A percentile compares a stretch with the other conserved stretches of the same genome.
Conservation (phyloP, 1,139 yeast genomes). For the Pichia sp. region DNA sequence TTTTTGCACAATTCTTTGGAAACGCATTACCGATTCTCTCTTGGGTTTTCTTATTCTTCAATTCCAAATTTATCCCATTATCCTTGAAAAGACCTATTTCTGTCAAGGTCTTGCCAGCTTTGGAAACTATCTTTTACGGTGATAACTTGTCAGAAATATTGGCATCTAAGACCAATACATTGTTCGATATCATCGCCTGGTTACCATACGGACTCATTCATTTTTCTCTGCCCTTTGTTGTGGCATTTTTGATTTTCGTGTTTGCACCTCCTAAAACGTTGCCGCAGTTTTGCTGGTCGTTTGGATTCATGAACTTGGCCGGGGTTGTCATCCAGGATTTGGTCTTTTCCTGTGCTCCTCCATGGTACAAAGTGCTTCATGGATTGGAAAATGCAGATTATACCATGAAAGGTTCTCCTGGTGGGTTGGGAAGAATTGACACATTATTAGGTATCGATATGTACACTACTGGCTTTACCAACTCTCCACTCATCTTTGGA, state of each 20-base stretch:
- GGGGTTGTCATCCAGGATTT: slow-evolving; percentile 76
- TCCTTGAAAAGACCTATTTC: slow-evolving; percentile 81
- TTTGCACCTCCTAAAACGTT: slow-evolving; percentile 92
- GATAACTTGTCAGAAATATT: slow-evolving; percentile 84
- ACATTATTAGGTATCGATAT: slow-evolving; percentile 68
- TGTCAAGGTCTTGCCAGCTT: slow-evolving; percentile 86
- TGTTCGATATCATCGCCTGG: slow-evolving; percentile 87
- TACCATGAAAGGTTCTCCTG: slow-evolving; percentile 91
- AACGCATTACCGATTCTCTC: slow-evolving; percentile 80
- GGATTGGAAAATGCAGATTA: slow-evolving; percentile 90
- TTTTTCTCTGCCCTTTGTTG: slow-evolving; percentile 83
- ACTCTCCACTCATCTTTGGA: slow-evolving; percentile 92
- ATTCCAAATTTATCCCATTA: slow-evolving; percentile 70
- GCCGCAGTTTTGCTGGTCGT: slow-evolving; percentile 85
- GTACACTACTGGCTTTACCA: slow-evolving; percentile 80
- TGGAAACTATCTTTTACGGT: slow-evolving; percentile 91
- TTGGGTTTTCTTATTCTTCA: slow-evolving; percentile 82
- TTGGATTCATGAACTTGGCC: slow-evolving; percentile 90
- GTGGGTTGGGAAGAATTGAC: slow-evolving; percentile 91
- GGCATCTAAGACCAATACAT: slow-evolving; percentile 61
- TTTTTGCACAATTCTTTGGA: slow-evolving; percentile 78
- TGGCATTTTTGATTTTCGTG: slow-evolving; percentile 68
- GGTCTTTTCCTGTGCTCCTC: slow-evolving; percentile 92
- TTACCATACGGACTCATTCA: slow-evolving; percentile 91
- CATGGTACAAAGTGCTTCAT: slow-evolving; percentile 88